A percentile compares a stretch with the other conserved stretches of the same genome.
These are phyloP conservation scores for Amanita inopinata DNA, from an alignment of 768 basidiomycete genomes.

Conservation along the genomic window DNA sequence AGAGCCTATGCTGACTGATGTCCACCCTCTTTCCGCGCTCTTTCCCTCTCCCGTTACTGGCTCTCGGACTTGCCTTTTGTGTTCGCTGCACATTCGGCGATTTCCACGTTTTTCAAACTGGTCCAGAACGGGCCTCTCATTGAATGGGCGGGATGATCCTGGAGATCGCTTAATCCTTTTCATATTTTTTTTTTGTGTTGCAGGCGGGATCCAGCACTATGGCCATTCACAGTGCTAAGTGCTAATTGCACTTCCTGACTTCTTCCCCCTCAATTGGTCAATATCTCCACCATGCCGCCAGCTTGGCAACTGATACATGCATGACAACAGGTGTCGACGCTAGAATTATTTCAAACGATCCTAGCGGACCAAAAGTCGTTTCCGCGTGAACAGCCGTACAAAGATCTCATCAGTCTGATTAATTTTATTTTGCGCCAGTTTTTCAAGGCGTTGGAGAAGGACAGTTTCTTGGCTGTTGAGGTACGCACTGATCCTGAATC, in stretches of 20 bases:
- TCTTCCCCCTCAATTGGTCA: neutral
- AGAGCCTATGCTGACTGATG: neutral
- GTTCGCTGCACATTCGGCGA: neutral
- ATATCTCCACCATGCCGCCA: conserved; percentile 10
- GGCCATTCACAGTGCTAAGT: too few species aligned
- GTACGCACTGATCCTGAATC: conserved; percentile 30
- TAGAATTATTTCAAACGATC: conserved; percentile 82
- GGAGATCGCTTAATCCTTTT: neutral
- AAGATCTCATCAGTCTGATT: conserved; percentile 78
- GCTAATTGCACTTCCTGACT: too few species aligned
- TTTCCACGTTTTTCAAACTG: conserved; percentile 8
- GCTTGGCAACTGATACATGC: conserved; percentile 5
- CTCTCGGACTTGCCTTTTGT: conserved; percentile 8
- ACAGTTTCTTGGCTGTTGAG: conserved; percentile 84
- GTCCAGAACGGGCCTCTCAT: conserved; percentile 7
- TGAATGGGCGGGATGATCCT: conserved; percentile 1
- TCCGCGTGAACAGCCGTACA: conserved; percentile 68
- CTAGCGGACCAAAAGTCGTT: conserved; percentile 72
- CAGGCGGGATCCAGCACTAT: neutral
- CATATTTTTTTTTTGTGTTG: neutral
- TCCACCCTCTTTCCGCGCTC: conserved; percentile 1
- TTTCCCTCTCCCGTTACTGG: neutral
- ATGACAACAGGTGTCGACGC: conserved; percentile 63
- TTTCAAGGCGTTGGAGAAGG: conserved; percentile 83
- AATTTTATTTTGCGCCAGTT: conserved; percentile 85